Evolutionary conservation across 106 monocot species (phyloP).

Genomic region (Dioscorea zingiberensis): DNA sequence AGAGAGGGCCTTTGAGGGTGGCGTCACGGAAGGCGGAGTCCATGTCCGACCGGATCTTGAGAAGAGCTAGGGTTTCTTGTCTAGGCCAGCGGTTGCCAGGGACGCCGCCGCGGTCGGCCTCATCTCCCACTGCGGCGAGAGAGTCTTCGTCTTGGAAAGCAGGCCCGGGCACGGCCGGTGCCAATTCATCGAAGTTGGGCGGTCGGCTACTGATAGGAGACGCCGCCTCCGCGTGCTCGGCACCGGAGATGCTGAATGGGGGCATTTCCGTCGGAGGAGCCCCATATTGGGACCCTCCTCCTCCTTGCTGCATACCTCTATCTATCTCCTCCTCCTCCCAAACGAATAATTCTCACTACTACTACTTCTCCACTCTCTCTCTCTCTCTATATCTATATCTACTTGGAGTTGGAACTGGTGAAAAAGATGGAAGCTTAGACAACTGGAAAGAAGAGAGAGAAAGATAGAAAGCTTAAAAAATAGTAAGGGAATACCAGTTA

Average conservation of each 20-base stretch:
- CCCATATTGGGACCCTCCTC: constrained; percentile 48
- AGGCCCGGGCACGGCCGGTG: constrained; percentile 7
- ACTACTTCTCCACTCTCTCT: too few relatives aligned
- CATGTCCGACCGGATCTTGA: constrained; percentile 97
- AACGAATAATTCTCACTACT: too few relatives aligned
- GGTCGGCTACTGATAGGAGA: constrained; percentile 50
- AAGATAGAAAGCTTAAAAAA: not conserved
- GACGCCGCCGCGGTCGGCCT: constrained; percentile 21
- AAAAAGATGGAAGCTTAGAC: constrained; percentile 8
- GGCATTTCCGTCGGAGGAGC: constrained; percentile 31
- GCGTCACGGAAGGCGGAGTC: constrained; percentile 82
- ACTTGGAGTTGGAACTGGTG: not conserved
- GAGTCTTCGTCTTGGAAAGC: constrained; percentile 27
- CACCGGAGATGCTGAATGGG: constrained; percentile 7
- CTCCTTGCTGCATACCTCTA: constrained; percentile 28
- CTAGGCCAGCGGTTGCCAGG: constrained; percentile 86
- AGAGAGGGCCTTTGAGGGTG: constrained; percentile 77
- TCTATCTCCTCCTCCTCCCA: too few relatives aligned
- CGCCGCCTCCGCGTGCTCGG: constrained; percentile 23
- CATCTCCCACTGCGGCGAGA: constrained; percentile 25
- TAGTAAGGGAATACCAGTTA: not conserved
- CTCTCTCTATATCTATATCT: too few relatives aligned
- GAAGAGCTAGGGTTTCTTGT: constrained; percentile 80
- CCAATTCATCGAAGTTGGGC: constrained; percentile 40
- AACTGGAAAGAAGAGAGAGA: constrained; percentile 9